Percentiles rank a stretch among this genome's conserved stretches.
Evolutionary conservation across 768 basidiomycete species (phyloP).

Genomic region (Rhodotorula sphaerocarpa): DNA sequence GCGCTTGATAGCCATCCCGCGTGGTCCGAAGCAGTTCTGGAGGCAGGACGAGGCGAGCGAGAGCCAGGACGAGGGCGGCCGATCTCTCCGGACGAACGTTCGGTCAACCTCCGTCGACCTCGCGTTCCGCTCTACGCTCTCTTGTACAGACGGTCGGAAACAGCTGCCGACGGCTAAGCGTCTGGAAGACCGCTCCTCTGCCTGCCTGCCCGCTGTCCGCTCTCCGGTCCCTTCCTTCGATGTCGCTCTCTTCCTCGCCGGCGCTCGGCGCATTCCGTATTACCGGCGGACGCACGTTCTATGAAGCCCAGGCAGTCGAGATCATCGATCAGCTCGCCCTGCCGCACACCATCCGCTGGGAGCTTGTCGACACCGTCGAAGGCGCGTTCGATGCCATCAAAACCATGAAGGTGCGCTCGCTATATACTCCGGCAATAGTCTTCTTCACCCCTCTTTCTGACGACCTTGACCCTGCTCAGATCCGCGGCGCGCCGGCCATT

Average conservation of each 20-base stretch:
- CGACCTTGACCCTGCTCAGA: constrained; percentile 44
- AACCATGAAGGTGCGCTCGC: constrained; percentile 68
- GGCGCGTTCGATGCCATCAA: constrained; percentile 91
- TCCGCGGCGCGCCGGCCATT: constrained; percentile 90
- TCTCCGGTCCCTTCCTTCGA: too few relatives aligned
- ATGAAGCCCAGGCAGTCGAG: constrained; percentile 55
- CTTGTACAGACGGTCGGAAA: too few relatives aligned
- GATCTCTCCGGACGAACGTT: too few relatives aligned
- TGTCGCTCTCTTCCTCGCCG: too few relatives aligned
- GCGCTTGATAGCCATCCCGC: too few relatives aligned
- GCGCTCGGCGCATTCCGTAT: constrained; percentile 30
- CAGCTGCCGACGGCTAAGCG: too few relatives aligned
- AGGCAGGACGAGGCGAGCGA: too few relatives aligned
- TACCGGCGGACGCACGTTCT: constrained; percentile 24
- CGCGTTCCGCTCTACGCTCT: too few relatives aligned
- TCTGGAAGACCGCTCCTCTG: too few relatives aligned
- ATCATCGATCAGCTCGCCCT: constrained; percentile 58
- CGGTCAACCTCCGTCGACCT: too few relatives aligned
- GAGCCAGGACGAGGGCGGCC: background rate
- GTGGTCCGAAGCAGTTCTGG: background rate
- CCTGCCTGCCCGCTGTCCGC: too few relatives aligned
- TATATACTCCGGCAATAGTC: background rate
- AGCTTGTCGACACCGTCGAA: constrained; percentile 56
- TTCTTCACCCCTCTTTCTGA: background rate
- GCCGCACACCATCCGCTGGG: constrained; percentile 41